These are phyloP conservation scores for Calonectria hongkongensis DNA, from an alignment of 2,329 filamentous ascomycete genomes.

Conservation along the genomic window DNA sequence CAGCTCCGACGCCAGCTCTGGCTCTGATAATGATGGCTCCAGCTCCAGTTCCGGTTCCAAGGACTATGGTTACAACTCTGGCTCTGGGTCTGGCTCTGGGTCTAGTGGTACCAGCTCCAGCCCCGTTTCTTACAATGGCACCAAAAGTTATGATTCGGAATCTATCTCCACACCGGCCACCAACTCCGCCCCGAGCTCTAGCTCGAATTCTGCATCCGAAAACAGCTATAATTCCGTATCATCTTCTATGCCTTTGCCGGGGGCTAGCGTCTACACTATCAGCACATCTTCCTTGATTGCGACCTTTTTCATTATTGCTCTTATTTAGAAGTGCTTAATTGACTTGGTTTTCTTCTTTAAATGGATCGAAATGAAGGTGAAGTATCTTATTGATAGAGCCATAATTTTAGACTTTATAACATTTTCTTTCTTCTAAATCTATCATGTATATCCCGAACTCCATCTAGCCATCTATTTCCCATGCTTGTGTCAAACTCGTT, in stretches of 20 bases:
- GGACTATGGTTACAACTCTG: neutral
- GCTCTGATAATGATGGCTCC: neutral
- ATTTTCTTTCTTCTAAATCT: too few species aligned
- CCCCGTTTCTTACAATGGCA: neutral
- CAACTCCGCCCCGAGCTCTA: neutral
- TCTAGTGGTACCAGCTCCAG: neutral
- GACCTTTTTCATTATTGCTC: conserved; percentile 9
- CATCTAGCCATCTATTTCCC: too few species aligned
- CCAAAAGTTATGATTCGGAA: neutral
- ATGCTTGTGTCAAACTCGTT: too few species aligned
- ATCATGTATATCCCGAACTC: too few species aligned
- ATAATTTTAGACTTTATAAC: too few species aligned
- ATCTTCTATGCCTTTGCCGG: neutral
- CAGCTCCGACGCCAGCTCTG: neutral
- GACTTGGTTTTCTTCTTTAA: too few species aligned
- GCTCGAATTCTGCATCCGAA: neutral
- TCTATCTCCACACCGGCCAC: neutral
- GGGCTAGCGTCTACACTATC: neutral
- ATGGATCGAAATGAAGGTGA: too few species aligned
- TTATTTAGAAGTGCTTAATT: neutral
- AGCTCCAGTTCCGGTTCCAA: neutral
- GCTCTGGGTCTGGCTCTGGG: neutral
- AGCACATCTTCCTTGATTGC: neutral
- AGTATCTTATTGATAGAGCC: too few species aligned
- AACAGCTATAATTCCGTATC: neutral